Evolutionary conservation across 768 basidiomycete genomes (phyloP), one percentile per base, ranked within the genome.

Genomic region (Tremella yokohamensis): DNA sequence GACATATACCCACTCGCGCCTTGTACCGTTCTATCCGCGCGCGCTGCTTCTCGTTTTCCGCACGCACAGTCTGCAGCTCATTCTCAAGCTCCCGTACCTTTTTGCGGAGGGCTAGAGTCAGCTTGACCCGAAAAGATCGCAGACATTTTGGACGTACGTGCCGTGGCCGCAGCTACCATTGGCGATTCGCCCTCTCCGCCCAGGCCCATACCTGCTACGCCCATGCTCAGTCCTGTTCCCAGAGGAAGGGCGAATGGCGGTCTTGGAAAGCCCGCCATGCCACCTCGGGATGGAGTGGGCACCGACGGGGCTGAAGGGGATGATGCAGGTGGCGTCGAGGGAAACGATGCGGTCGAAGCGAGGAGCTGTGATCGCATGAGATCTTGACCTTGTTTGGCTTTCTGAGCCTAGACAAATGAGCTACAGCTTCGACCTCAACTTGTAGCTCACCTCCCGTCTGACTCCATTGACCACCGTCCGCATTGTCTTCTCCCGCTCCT

Each of bases 41-140:
- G 34, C 56, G 49, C 61, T 73, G 58, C 19, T 69, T 68, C 47
- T 68, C 70, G 59, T 74, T 76, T 42, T 76, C 75, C 19, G 12
- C 45, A 40, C 63, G 64, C 13, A 73, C 38, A 0, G n/a, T 16
- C n/a, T 51, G 50, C 29, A 73, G 53, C 56, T 74, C 66, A 2
- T 68, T 63, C 50, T 76, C 73, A 20, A 76, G 50, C n/a, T 94
- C 51, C 15, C 34, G 22, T 6, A 52, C 22, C 34, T 24, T 34
- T n/a, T 34, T 24, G 18, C 38, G 51, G 3, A 52, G 51, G 11
- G 22, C 34, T 38, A 34, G 6, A 34, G 29, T 34, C 29, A 34
- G 29, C 29, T 34, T 34, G 4, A 4, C 29, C 6, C 29, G 4
- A 11, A 34, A 4, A 34, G 11, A 11, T 34, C 29, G n/a, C 11